Percentiles rank a stretch among this genome's conserved stretches.
Evolutionary conservation across 345 rosid species (phyloP).

Genomic region (Aquilaria malaccensis): DNA sequence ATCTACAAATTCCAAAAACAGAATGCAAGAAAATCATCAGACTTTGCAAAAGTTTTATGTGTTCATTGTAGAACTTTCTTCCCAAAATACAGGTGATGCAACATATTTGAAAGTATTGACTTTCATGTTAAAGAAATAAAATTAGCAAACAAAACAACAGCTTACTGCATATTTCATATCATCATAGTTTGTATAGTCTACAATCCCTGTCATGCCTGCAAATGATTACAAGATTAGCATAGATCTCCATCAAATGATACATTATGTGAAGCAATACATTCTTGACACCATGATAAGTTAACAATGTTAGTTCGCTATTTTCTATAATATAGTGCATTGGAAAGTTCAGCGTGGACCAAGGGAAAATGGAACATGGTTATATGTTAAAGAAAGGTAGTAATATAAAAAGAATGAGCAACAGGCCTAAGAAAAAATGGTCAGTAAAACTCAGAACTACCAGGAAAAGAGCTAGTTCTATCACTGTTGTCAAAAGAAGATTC

Average conservation of each 20-base stretch:
- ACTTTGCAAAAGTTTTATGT: not conserved
- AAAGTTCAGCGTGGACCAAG: too few relatives aligned
- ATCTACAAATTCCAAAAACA: slow-evolving; percentile 33
- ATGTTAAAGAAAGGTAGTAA: too few relatives aligned
- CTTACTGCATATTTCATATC: slow-evolving; percentile 97
- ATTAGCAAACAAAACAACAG: slow-evolving; percentile 1
- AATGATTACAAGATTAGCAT: not conserved
- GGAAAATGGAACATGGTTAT: too few relatives aligned
- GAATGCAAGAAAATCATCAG: slow-evolving; percentile 4
- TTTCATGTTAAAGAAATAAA: not conserved
- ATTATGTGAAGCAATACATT: not conserved
- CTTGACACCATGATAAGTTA: not conserved
- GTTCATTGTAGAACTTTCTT: not conserved
- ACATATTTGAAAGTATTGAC: not conserved
- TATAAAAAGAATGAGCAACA: too few relatives aligned
- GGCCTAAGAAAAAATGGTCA: too few relatives aligned
- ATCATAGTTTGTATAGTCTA: slow-evolving; percentile 80
- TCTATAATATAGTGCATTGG: too few relatives aligned
- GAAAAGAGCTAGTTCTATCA: too few relatives aligned
- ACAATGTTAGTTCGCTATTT: too few relatives aligned
- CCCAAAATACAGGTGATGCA: not conserved
- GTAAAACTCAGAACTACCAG: too few relatives aligned
- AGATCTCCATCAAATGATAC: not conserved
- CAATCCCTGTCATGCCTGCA: slow-evolving; percentile 87
- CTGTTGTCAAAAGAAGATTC: too few relatives aligned